Percentiles rank a stretch among this genome's conserved stretches.
These are phyloP conservation scores for Phylloporus sp. DNA, from an alignment of 768 basidiomycete species.

Conservation along the genomic window DNA sequence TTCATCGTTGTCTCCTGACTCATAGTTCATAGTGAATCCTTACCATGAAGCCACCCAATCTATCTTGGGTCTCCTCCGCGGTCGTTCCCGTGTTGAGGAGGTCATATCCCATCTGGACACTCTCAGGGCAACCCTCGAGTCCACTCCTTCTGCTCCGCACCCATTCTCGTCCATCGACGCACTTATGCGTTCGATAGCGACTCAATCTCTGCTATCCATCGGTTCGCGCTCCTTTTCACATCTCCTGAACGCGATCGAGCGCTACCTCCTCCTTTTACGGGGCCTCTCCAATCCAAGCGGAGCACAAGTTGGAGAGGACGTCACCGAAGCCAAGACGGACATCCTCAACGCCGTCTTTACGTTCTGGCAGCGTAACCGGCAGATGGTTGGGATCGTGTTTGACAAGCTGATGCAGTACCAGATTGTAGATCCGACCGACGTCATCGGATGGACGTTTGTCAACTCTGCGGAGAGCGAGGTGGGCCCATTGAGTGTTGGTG, in stretches of 20 bases:
- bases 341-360: conserved; percentile 65
- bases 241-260: conserved; percentile 94
- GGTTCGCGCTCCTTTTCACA: conserved; percentile 97
- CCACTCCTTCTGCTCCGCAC: conserved; percentile 50
- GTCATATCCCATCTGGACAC: conserved; percentile 71
- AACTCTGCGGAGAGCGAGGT: conserved; percentile 38
- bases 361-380: conserved; percentile 84
- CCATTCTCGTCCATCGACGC: conserved; percentile 56
- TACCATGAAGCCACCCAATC: conserved; percentile 78
- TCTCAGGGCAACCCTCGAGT: conserved; percentile 60
- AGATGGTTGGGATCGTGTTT: conserved; percentile 89
- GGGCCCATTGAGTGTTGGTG: conserved; percentile 39
- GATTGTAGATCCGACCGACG: conserved; percentile 90
- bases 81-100: conserved; percentile 74
- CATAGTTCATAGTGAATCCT: conserved; percentile 52
- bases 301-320: conserved; percentile 30
- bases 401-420: conserved; percentile 99
- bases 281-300: conserved; percentile 40
- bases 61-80: conserved; percentile 77
- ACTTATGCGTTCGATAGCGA: conserved; percentile 69
- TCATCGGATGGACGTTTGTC: conserved; percentile 80
- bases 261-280: conserved; percentile 78
- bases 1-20: background rate
- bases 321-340: conserved; percentile 58
- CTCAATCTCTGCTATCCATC: conserved; percentile 86